phyloP scores from a whole-genome alignment of 176 grass and related monocot genomes.

The Oryza coarctata region DNA sequence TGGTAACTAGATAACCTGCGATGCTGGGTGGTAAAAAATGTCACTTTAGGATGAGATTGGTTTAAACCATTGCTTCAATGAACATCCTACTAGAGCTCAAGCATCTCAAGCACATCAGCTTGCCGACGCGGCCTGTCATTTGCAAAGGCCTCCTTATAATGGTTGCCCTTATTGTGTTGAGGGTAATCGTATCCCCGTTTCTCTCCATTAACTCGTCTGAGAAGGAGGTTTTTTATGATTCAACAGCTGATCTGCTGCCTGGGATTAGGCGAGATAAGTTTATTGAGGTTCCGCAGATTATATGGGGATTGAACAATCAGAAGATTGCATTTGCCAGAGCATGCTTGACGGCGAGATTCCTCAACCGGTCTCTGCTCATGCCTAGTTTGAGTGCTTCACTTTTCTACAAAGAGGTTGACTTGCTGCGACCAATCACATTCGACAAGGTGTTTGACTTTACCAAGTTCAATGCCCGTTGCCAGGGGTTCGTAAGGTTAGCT shows the following conservation, averaged over 20 bases:
- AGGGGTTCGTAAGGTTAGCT: slow-evolving; percentile 77
- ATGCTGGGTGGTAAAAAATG: neutral
- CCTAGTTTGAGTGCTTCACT: slow-evolving; percentile 91
- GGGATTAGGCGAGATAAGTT: slow-evolving; percentile 71
- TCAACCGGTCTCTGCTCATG: slow-evolving; percentile 94
- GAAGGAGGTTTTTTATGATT: slow-evolving; percentile 49
- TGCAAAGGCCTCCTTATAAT: slow-evolving; percentile 60
- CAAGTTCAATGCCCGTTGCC: slow-evolving; percentile 77
- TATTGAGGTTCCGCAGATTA: slow-evolving; percentile 87
- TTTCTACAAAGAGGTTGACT: slow-evolving; percentile 97
- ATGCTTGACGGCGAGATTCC: slow-evolving; percentile 77
- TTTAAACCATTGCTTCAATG: slow-evolving; percentile 35
- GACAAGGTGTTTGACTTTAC: slow-evolving; percentile 86
- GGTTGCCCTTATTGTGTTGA: slow-evolving; percentile 48
- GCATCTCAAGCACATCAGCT: slow-evolving; percentile 51
- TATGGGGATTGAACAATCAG: slow-evolving; percentile 99
- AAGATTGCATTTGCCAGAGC: slow-evolving; percentile 94
- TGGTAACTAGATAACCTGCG: neutral
- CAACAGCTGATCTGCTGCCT: slow-evolving; percentile 44
- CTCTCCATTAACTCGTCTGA: slow-evolving; percentile 50
- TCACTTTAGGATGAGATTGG: slow-evolving; percentile 27
- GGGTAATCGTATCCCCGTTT: slow-evolving; percentile 60
- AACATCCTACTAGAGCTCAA: slow-evolving; percentile 46
- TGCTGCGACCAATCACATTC: slow-evolving; percentile 75
- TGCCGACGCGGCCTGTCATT: slow-evolving; percentile 46